Evolutionary conservation across 257 asterid genomes (phyloP).

Genomic region (Petunia axillaris): DNA sequence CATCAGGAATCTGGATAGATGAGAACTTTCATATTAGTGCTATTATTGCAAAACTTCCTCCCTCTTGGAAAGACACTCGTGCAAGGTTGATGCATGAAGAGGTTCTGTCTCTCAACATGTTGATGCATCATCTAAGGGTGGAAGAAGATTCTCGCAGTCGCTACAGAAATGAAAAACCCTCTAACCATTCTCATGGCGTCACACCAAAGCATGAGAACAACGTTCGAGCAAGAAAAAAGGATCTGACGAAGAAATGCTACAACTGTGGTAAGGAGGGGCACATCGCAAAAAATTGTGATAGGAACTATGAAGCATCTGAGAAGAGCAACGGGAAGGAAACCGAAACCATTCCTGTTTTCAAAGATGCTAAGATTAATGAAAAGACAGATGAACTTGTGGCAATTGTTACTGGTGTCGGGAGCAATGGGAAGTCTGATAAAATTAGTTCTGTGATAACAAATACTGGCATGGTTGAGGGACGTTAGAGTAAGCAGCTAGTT

Average conservation of each 20-base stretch:
- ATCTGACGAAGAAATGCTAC: constrained; percentile 47
- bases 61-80: constrained; percentile 69
- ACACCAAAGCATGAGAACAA: constrained; percentile 31
- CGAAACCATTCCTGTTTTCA: constrained; percentile 21
- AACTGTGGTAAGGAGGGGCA: constrained; percentile 60
- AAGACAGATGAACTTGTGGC: neutral
- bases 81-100: constrained; percentile 56
- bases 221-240: constrained; percentile 37
- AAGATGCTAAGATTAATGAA: constrained; percentile 10
- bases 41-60: constrained; percentile 73
- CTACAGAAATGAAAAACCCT: constrained; percentile 31
- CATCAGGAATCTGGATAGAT: constrained; percentile 64
- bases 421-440: neutral
- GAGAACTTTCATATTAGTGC: constrained; percentile 59
- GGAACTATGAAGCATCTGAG: constrained; percentile 31
- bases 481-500: neutral
- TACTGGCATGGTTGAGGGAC: neutral
- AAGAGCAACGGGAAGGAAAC: constrained; percentile 38
- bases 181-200: constrained; percentile 25
- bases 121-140: constrained; percentile 52
- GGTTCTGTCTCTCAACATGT: constrained; percentile 40
- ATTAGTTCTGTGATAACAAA: neutral
- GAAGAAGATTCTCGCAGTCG: constrained; percentile 59
- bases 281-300: constrained; percentile 41
- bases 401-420: neutral